A percentile compares a stretch with the other conserved stretches of the same genome.
Conservation (phyloP, 2,329 filamentous ascomycete genomes). For the Cylindrodendrum hubeiense region DNA sequence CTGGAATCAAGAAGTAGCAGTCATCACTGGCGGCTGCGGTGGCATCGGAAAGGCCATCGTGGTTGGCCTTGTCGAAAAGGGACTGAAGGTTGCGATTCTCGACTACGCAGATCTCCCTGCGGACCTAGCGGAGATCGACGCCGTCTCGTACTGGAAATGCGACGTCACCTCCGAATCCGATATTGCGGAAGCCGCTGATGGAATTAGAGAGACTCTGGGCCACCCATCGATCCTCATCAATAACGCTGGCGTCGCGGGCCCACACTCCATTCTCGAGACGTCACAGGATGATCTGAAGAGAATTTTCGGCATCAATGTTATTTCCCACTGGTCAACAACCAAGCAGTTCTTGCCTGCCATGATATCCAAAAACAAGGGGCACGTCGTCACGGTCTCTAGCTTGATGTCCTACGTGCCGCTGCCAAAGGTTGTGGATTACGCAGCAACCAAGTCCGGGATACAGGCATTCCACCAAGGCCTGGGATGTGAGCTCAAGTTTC, state of each 20-base stretch:
- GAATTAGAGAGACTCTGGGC: background rate
- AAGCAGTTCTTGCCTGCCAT: conserved; percentile 74
- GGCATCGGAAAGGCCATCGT: conserved; percentile 5
- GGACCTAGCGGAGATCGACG: background rate
- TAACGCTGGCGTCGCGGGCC: conserved; percentile 7
- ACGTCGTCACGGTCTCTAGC: conserved; percentile 75
- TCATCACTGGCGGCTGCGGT: background rate
- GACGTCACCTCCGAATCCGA: background rate
- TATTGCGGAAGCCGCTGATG: background rate
- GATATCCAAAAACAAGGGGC: conserved; percentile 71
- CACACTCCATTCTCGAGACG: background rate
- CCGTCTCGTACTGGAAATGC: background rate
- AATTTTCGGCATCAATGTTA: conserved; percentile 71
- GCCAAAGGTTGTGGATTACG: conserved; percentile 73
- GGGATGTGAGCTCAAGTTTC: conserved; percentile 31
- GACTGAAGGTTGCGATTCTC: background rate
- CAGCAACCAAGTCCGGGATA: conserved; percentile 70
- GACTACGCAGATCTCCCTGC: background rate
- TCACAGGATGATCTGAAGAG: background rate
- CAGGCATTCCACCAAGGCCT: conserved; percentile 74
- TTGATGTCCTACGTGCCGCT: conserved; percentile 69
- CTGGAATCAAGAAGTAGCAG: background rate
- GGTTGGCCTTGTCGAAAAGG: background rate
- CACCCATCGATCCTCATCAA: conserved; percentile 13
- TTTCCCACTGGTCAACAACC: conserved; percentile 71